Conservation (phyloP, 345 rosid species). For the Salix udensis region DNA sequence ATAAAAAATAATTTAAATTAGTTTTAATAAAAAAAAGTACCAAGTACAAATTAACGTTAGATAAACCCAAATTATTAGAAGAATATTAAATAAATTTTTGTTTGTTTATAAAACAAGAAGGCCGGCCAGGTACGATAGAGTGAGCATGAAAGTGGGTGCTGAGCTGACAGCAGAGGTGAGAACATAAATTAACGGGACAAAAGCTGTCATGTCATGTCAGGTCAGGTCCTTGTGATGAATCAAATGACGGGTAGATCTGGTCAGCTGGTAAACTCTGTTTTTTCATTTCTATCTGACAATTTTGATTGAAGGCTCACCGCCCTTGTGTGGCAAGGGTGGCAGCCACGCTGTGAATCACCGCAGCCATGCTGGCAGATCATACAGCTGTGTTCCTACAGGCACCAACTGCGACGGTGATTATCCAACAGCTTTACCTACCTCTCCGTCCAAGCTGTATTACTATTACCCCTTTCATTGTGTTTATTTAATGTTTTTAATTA, state of each 20-base stretch:
- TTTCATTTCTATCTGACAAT: not conserved
- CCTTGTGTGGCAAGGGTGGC: not conserved
- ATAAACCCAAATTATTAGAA: no score
- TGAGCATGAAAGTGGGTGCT: not conserved
- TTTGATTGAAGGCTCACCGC: not conserved
- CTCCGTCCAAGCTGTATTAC: conserved; percentile 2
- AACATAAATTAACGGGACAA: not conserved
- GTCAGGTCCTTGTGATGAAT: not conserved
- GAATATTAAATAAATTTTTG: no score
- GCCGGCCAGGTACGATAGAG: not conserved
- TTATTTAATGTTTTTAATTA: no score
- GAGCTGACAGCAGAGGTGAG: not conserved
- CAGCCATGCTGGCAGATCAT: not conserved
- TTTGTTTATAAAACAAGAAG: not conserved
- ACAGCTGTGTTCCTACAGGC: conserved; percentile 7
- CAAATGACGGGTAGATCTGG: not conserved
- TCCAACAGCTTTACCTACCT: not conserved
- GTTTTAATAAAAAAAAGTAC: no score
- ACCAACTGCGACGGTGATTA: not conserved
- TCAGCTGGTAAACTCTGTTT: not conserved
- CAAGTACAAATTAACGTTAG: no score
- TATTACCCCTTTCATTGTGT: not conserved
- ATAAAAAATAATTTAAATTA: no score
- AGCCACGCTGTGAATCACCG: not conserved
- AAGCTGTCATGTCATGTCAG: not conserved